phyloP scores from a whole-genome alignment of 1,284 basidiomycete species.

The Tylopilus sp. region DNA sequence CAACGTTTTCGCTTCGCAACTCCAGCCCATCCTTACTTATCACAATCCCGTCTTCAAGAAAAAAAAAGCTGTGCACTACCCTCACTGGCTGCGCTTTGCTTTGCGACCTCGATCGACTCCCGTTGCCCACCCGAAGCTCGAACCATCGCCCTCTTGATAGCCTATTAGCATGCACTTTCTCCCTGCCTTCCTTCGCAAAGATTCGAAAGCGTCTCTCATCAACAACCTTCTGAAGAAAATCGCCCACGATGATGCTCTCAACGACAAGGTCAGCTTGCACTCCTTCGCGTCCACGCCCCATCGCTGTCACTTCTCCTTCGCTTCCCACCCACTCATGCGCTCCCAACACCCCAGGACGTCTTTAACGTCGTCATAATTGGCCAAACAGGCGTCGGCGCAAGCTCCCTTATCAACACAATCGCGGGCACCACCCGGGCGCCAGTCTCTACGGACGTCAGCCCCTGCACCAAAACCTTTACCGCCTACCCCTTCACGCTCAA shows the following conservation, averaged over 20 bases:
- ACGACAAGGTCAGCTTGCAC: constrained; percentile 22
- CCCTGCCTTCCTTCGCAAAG: constrained; percentile 28
- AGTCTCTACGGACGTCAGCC: constrained; percentile 30
- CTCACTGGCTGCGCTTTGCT: constrained; percentile 6
- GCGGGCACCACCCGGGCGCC: constrained; percentile 16
- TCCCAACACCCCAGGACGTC: constrained; percentile 17
- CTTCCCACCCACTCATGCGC: not conserved
- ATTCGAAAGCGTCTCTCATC: constrained; percentile 24
- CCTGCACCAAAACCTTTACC: constrained; percentile 28
- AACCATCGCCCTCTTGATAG: not conserved
- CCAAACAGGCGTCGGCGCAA: constrained; percentile 29
- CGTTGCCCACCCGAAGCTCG: not conserved
- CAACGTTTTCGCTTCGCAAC: constrained; percentile 13
- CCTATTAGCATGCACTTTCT: constrained; percentile 24
- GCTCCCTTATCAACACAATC: constrained; percentile 29
- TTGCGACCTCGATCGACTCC: constrained; percentile 8
- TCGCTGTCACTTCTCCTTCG: not conserved
- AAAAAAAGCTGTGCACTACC: constrained; percentile 12
- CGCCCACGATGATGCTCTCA: constrained; percentile 17
- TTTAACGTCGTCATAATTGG: constrained; percentile 33
- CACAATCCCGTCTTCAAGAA: not conserved
- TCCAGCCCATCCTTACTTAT: not conserved
- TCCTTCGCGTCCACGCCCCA: not conserved
- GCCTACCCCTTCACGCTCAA: constrained; percentile 27
- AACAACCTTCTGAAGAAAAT: constrained; percentile 26